phyloP scores from a whole-genome alignment of 352 stramenopile species.

The Globisporangium mamillatum region DNA sequence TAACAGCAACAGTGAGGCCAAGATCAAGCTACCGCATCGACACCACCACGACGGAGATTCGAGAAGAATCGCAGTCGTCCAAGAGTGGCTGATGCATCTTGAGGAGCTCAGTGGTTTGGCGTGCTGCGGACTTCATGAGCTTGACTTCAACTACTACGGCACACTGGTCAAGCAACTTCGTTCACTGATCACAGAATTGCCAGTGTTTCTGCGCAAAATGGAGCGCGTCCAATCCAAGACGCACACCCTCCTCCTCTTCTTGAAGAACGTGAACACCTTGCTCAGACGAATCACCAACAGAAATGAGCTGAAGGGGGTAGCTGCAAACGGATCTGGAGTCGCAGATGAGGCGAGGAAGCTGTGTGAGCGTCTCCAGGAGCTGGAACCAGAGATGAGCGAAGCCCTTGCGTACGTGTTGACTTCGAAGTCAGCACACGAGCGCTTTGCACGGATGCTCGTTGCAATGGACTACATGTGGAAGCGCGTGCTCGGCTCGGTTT shows the following conservation, averaged over 20 bases:
- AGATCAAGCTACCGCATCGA: neutral
- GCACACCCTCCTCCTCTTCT: constrained; percentile 31
- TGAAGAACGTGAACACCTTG: constrained; percentile 43
- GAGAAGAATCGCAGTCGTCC: neutral
- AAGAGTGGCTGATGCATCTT: constrained; percentile 37
- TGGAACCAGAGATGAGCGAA: constrained; percentile 23
- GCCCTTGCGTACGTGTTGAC: constrained; percentile 24
- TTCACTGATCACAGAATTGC: constrained; percentile 30
- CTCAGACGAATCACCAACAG: constrained; percentile 39
- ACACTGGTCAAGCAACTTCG: constrained; percentile 29
- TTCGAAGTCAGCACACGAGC: constrained; percentile 18
- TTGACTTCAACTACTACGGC: constrained; percentile 37
- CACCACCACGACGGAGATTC: neutral
- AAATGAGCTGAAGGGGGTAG: constrained; percentile 44
- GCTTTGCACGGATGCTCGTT: constrained; percentile 28
- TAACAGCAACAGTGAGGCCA: neutral
- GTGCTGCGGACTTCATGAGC: constrained; percentile 37
- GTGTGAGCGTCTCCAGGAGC: constrained; percentile 22
- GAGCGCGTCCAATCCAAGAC: constrained; percentile 30
- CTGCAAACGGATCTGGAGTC: constrained; percentile 32
- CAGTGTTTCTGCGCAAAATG: constrained; percentile 39
- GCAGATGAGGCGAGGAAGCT: constrained; percentile 31
- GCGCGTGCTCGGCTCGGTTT: constrained; percentile 24
- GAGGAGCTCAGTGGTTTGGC: constrained; percentile 41
- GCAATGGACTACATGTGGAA: constrained; percentile 47